Percentiles rank a stretch among this genome's conserved stretches.
Evolutionary conservation across 306 rosid species (phyloP).

Genomic region (Pachyrhizus erosus): DNA sequence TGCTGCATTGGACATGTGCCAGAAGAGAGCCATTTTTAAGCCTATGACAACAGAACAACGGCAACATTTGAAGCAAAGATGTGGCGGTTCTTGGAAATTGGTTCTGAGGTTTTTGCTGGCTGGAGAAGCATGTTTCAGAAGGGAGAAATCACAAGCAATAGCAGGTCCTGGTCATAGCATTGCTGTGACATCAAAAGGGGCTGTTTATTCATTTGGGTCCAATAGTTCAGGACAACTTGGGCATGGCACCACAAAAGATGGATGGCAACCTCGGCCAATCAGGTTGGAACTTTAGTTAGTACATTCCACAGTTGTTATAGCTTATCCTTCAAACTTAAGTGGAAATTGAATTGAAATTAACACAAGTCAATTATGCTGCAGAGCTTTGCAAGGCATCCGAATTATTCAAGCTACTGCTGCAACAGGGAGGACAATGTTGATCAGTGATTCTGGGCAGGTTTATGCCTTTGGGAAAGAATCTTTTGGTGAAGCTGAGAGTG

Average conservation of each 20-base stretch:
- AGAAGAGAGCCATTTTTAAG: conserved; percentile 77
- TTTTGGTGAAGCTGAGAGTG: conserved; percentile 72
- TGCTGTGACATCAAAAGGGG: conserved; percentile 75
- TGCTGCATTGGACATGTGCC: conserved; percentile 87
- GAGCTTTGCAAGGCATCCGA: conserved; percentile 79
- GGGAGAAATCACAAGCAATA: conserved; percentile 82
- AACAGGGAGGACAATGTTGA: conserved; percentile 80
- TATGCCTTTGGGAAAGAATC: conserved; percentile 84
- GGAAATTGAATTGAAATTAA: conserved; percentile 40
- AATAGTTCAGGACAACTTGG: conserved; percentile 89
- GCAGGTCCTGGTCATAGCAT: conserved; percentile 95
- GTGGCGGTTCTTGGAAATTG: conserved; percentile 90
- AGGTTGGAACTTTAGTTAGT: conserved; percentile 57
- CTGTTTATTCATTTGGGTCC: conserved; percentile 77
- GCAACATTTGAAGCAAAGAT: conserved; percentile 66
- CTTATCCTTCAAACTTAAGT: background rate
- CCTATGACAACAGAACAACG: conserved; percentile 69
- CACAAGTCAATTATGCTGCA: conserved; percentile 59
- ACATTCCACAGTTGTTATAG: conserved; percentile 33
- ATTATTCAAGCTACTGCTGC: conserved; percentile 83
- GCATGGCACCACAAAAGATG: conserved; percentile 69
- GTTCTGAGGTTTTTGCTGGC: conserved; percentile 80
- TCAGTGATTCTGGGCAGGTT: conserved; percentile 78
- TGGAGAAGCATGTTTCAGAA: conserved; percentile 81
- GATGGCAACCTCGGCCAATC: conserved; percentile 73